Base-by-base conservation (phyloP, 345 rosid species). In the Ricinus communis region DNA sequence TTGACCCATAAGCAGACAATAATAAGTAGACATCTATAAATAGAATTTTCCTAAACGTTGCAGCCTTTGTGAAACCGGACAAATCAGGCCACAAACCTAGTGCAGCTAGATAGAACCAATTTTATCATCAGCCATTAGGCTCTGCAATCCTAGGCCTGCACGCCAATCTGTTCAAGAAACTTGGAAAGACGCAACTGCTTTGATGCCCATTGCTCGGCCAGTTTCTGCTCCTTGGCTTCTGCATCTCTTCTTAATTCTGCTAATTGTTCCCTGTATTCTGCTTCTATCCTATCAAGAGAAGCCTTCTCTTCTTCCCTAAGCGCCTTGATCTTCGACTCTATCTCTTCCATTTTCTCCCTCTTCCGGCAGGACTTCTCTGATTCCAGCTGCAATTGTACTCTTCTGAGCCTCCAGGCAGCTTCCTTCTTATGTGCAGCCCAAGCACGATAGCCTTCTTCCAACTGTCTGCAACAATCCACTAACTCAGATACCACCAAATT, bases 361-460 rank as follows among this genome's bases (percentile, higher is more conserved):
- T 84, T 85, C 65, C 88, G 75, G 76, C 86, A 76, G 0, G 87
- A 79, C 79, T 89, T 95, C 87, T 95, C 98, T 0, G 98, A 93
- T 68, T 95, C 99, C 65, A 95, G 75, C 80, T 95, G 99, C 80
- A 92, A 73, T 79, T 95, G 98, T 19, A 95, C 82, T 72, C 99
- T 84, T 59, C 90, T 86, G 75, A 95, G 81, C 77, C 98, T 89
- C 99, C 98, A 95, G 9, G 94, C 82, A 6, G 99, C 93, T 75
- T 95, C 98, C 64, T 95, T 95, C 88, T 89, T 92, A 78, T 90
- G 97, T 14, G 91, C 89, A 3, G 86, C 84, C 91, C 87, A 90
- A 47, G 87, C 90, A 11, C 87, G 81, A 25, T 88, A 97, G 72
- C 98, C 99, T 75, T 95, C 99, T 47, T 92, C 99, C 77, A 92